phyloP scores from a whole-genome alignment of 208 protist genomes.

The Phytomonas francai region DNA sequence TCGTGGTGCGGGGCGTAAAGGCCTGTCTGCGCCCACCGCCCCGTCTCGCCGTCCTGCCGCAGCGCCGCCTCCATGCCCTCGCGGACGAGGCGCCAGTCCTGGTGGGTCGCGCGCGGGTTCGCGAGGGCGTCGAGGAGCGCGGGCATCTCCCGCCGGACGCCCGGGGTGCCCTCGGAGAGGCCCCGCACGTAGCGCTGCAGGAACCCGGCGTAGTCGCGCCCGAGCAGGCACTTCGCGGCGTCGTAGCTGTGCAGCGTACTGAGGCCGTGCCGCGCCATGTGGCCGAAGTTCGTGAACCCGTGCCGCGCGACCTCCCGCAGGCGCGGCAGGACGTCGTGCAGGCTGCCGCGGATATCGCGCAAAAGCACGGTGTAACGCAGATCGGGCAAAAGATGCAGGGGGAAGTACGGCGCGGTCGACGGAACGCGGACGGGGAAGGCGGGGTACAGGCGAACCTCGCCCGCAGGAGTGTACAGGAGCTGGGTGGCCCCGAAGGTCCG shows the following conservation, averaged over 20 bases:
- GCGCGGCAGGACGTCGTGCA: slow-evolving; percentile 57
- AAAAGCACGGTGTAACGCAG: slow-evolving; percentile 62
- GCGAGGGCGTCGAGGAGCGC: slow-evolving; percentile 41
- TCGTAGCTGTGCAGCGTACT: slow-evolving; percentile 46
- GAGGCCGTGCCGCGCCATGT: slow-evolving; percentile 67
- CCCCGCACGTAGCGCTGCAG: slow-evolving; percentile 38
- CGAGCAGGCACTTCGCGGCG: slow-evolving; percentile 46
- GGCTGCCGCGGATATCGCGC: slow-evolving; percentile 45
- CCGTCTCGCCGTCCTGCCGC: slow-evolving; percentile 27
- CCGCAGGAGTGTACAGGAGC: slow-evolving; percentile 19
- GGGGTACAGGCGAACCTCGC: slow-evolving; percentile 25
- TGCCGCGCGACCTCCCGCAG: slow-evolving; percentile 28
- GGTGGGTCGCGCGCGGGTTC: slow-evolving; percentile 14
- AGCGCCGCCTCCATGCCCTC: slow-evolving; percentile 32
- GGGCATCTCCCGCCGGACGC: slow-evolving; percentile 46
- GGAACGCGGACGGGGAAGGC: slow-evolving; percentile 19
- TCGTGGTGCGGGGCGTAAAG: slow-evolving; percentile 69
- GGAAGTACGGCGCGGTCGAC: slow-evolving; percentile 18
- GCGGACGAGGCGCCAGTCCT: slow-evolving; percentile 32
- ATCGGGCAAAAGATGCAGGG: slow-evolving; percentile 37
- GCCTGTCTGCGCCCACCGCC: slow-evolving; percentile 39
- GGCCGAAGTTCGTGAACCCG: slow-evolving; percentile 73
- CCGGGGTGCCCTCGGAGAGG: slow-evolving; percentile 55
- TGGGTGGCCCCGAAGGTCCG: background rate
- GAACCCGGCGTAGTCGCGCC: slow-evolving; percentile 53